These are phyloP conservation scores for Paecilomyces variotii DNA, from an alignment of 2,329 filamentous ascomycete species.

Conservation along the genomic window DNA sequence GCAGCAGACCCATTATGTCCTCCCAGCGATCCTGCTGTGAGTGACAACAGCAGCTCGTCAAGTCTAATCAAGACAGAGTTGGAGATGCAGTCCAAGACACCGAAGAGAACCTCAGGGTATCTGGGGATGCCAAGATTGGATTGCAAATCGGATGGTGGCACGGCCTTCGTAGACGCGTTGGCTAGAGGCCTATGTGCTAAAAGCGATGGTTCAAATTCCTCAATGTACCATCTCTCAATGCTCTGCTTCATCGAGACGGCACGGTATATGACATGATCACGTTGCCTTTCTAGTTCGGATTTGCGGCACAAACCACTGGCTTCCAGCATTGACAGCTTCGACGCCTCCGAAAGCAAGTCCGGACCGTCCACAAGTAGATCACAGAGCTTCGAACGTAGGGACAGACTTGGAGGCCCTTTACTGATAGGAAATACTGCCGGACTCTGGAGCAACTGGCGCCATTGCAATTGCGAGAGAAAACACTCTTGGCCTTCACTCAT, in stretches of 20 bases:
- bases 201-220: conserved; percentile 2
- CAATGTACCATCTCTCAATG: conserved; percentile 1
- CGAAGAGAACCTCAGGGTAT: conserved; percentile 2
- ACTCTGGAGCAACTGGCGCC: conserved; percentile 3
- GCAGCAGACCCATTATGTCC: not conserved
- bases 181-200: not conserved
- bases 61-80: conserved; percentile 6
- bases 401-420: conserved; percentile 3
- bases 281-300: not conserved
- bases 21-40: not conserved
- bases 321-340: not conserved
- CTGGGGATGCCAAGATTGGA: not conserved
- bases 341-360: conserved; percentile 3
- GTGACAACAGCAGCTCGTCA: conserved; percentile 1
- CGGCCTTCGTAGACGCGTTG: not conserved
- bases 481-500: conserved; percentile 3
- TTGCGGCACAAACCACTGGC: not conserved
- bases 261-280: not conserved
- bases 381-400: conserved; percentile 7
- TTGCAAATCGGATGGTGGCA: not conserved
- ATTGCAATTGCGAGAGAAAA: conserved; percentile 6
- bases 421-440: not conserved
- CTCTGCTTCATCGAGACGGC: not conserved
- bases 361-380: conserved; percentile 8
- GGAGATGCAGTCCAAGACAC: conserved; percentile 7